These are phyloP conservation scores for Aspergillus sp. DNA, from an alignment of 2,329 filamentous ascomycete genomes.

Conservation along the genomic window DNA sequence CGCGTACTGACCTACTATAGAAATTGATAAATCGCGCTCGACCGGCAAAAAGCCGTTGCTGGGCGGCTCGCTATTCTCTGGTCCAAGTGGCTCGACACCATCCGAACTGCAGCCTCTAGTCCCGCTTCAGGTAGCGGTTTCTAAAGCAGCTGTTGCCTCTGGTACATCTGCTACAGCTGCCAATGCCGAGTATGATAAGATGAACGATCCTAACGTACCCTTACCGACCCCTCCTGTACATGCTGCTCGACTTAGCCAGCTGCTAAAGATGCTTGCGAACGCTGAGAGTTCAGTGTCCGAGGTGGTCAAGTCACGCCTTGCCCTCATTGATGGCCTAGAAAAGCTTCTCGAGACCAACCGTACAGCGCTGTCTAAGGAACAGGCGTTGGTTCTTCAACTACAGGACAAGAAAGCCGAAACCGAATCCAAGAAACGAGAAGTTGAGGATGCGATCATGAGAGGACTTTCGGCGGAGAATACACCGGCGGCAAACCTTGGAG, in stretches of 20 bases:
- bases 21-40: conserved; percentile 60
- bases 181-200: conserved; percentile 80
- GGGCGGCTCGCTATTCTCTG: conserved; percentile 73
- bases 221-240: conserved; percentile 85
- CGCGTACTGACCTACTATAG: conserved; percentile 33
- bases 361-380: conserved; percentile 70
- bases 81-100: conserved; percentile 64
- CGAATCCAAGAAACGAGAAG: conserved; percentile 81
- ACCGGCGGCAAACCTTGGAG: conserved; percentile 50
- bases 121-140: conserved; percentile 71
- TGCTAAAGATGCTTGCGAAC: conserved; percentile 86
- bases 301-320: conserved; percentile 81
- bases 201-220: conserved; percentile 71
- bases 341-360: conserved; percentile 78
- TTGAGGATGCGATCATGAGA: conserved; percentile 89
- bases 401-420: conserved; percentile 70
- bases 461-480: conserved; percentile 69
- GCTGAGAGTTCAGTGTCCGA: conserved; percentile 89
- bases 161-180: conserved; percentile 72
- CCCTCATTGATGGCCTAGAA: conserved; percentile 79
- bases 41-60: conserved; percentile 60
- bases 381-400: conserved; percentile 67
- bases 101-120: conserved; percentile 78
- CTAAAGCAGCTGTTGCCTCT: conserved; percentile 71
- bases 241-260: conserved; percentile 82